phyloP scores from a whole-genome alignment of 2,329 filamentous ascomycete genomes.

The Xylariaceae sp. region DNA sequence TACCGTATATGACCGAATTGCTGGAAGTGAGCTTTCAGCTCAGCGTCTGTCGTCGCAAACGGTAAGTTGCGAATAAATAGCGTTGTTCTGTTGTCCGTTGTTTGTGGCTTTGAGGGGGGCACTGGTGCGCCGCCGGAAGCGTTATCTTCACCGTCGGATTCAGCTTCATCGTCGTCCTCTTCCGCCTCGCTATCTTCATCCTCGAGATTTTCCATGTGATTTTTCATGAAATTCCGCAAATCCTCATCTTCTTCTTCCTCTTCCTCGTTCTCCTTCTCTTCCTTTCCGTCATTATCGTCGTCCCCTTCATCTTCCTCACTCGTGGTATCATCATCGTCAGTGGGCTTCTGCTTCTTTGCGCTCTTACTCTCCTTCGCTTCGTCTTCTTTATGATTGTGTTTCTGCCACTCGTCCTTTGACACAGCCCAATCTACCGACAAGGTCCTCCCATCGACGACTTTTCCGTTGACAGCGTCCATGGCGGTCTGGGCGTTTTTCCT shows the following conservation, averaged over 20 bases:
- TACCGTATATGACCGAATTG: conserved; percentile 86
- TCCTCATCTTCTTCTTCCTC: conserved; percentile 33
- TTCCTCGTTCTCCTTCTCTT: conserved; percentile 42
- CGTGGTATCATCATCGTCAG: conserved; percentile 9
- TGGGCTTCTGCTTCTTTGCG: conserved; percentile 28
- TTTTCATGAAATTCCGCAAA: conserved; percentile 55
- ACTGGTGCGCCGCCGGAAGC: conserved; percentile 32
- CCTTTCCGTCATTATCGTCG: conserved; percentile 18
- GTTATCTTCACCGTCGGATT: conserved; percentile 35
- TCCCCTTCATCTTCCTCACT: conserved; percentile 41
- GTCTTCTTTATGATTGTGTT: conserved; percentile 54
- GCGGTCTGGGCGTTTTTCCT: conserved; percentile 89
- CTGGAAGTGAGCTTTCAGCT: conserved; percentile 79
- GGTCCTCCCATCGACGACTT: conserved; percentile 78
- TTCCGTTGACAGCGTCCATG: conserved; percentile 80
- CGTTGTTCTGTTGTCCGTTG: conserved; percentile 66
- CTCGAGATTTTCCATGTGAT: conserved; percentile 54
- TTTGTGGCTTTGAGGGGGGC: conserved; percentile 32
- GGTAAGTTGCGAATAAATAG: conserved; percentile 93
- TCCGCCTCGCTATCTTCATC: conserved; percentile 53
- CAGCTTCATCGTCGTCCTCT: conserved; percentile 36
- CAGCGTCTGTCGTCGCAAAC: conserved; percentile 79
- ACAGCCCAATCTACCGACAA: conserved; percentile 97
- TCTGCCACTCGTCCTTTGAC: conserved; percentile 81
- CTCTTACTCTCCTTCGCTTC: conserved; percentile 30